Percentiles rank a stretch among this genome's conserved stretches.
Conservation (phyloP, 1,284 basidiomycete species). For the Trametes polyzona region DNA sequence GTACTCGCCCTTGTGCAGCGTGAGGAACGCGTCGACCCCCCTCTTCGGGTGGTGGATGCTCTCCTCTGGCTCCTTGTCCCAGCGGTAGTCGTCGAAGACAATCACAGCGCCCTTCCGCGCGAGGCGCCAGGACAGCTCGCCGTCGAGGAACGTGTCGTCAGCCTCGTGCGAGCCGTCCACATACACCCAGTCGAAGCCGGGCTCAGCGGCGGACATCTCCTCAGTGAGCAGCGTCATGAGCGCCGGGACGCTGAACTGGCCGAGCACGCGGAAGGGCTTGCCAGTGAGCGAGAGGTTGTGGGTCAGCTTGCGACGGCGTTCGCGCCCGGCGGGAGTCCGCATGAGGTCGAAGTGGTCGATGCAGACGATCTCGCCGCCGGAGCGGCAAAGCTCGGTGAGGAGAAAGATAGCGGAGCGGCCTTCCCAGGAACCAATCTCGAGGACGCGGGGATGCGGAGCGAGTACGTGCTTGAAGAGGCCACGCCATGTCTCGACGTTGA, state of each 20-base stretch:
- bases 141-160: slow-evolving; percentile 62
- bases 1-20: slow-evolving; percentile 54
- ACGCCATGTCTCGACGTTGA: slow-evolving; percentile 48
- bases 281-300: slow-evolving; percentile 53
- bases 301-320: slow-evolving; percentile 47
- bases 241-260: slow-evolving; percentile 57
- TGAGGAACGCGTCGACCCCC: slow-evolving; percentile 58
- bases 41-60: slow-evolving; percentile 58
- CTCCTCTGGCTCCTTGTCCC: slow-evolving; percentile 50
- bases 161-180: slow-evolving; percentile 63
- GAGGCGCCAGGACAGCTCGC: slow-evolving; percentile 60
- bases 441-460: slow-evolving; percentile 45
- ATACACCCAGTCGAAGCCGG: slow-evolving; percentile 64
- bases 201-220: slow-evolving; percentile 40
- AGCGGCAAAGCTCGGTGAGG: slow-evolving; percentile 49
- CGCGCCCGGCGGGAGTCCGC: slow-evolving; percentile 49
- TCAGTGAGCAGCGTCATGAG: slow-evolving; percentile 52
- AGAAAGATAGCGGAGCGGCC: slow-evolving; percentile 62
- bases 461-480: slow-evolving; percentile 43
- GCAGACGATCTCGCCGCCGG: slow-evolving; percentile 50
- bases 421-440: slow-evolving; percentile 69
- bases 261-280: slow-evolving; percentile 48
- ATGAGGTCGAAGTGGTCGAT: slow-evolving; percentile 65
- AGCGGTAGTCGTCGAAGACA: slow-evolving; percentile 63
- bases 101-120: slow-evolving; percentile 53